These are phyloP conservation scores for Spathaspora sp. DNA, from an alignment of 805 yeast genomes.

Conservation along the genomic window DNA sequence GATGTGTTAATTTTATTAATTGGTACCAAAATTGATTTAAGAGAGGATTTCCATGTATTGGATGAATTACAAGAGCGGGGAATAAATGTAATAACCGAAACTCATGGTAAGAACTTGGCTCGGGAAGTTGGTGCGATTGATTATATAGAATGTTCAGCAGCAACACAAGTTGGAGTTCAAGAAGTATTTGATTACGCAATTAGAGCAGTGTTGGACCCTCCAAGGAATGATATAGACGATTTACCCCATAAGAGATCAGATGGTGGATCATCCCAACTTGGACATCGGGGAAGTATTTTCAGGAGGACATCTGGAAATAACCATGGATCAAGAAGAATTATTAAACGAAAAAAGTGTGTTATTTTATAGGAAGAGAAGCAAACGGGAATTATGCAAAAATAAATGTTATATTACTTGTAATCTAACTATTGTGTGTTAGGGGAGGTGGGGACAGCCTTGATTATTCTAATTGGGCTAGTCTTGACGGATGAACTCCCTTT, in stretches of 20 bases:
- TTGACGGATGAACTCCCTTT: slow-evolving; percentile 57
- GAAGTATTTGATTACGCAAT: slow-evolving; percentile 83
- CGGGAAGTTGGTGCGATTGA: slow-evolving; percentile 67
- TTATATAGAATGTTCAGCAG: slow-evolving; percentile 87
- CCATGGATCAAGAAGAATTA: slow-evolving; percentile 24
- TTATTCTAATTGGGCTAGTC: slow-evolving; percentile 21
- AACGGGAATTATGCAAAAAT: background rate
- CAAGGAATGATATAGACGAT: slow-evolving; percentile 15
- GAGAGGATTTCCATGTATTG: slow-evolving; percentile 76
- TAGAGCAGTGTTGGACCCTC: slow-evolving; percentile 58
- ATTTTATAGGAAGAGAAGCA: slow-evolving; percentile 16
- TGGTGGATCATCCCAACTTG: background rate
- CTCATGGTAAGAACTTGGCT: slow-evolving; percentile 66
- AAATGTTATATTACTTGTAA: too few relatives aligned
- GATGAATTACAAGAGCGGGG: slow-evolving; percentile 64
- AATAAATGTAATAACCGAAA: slow-evolving; percentile 54
- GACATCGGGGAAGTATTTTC: background rate
- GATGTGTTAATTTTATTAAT: slow-evolving; percentile 67
- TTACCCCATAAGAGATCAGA: background rate
- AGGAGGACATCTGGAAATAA: slow-evolving; percentile 8
- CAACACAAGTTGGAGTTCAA: slow-evolving; percentile 82
- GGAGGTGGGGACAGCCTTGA: background rate
- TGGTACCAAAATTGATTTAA: slow-evolving; percentile 85
- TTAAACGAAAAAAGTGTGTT: slow-evolving; percentile 36
- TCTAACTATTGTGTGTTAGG: background rate